These are phyloP conservation scores for Vigna unguiculata DNA, from an alignment of 306 rosid genomes.

Conservation along the genomic window DNA sequence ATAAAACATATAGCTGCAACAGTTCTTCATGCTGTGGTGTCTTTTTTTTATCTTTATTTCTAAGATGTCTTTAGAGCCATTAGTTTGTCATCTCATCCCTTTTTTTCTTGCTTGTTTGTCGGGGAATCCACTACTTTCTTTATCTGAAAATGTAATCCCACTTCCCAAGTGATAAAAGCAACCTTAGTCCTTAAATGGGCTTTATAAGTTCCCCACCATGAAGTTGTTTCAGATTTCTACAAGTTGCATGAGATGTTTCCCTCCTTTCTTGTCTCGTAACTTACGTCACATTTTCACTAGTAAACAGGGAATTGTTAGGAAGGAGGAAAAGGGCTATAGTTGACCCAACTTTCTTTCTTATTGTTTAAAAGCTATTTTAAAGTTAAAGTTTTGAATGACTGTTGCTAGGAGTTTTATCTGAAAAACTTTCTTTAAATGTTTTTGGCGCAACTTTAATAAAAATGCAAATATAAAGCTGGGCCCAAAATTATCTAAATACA, in stretches of 20 bases:
- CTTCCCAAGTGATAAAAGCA: slow-evolving; percentile 4
- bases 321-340: neutral
- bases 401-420: neutral
- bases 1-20: neutral
- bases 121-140: slow-evolving; percentile 24
- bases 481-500: no score
- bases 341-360: neutral
- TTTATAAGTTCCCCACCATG: slow-evolving; percentile 1
- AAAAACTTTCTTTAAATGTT: neutral
- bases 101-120: neutral
- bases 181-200: neutral
- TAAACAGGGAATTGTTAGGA: neutral
- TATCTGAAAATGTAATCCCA: slow-evolving; percentile 4
- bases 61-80: neutral
- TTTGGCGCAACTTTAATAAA: no score
- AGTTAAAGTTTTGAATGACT: neutral
- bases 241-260: slow-evolving; percentile 15
- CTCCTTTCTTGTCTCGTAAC: neutral
- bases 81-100: neutral
- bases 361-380: neutral
- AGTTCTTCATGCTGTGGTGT: neutral
- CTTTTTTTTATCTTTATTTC: neutral
- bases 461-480: no score
- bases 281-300: neutral
- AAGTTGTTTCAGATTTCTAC: slow-evolving; percentile 9